phyloP scores from a whole-genome alignment of 2,329 filamentous ascomycete species.

The Aspergillus sp. region DNA sequence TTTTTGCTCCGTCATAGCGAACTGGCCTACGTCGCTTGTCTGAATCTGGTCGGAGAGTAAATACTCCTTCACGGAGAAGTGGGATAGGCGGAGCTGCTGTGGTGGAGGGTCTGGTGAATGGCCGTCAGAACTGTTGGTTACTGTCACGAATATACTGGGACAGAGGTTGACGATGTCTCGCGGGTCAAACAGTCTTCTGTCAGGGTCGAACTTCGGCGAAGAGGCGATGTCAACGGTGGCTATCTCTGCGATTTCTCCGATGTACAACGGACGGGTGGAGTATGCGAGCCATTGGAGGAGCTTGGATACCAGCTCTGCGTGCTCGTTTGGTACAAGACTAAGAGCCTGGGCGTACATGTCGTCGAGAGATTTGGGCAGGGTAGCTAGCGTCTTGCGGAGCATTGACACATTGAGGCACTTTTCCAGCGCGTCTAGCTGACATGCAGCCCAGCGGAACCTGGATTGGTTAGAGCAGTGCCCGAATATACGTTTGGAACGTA shows the following conservation, averaged over 20 bases:
- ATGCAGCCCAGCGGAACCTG: constrained; percentile 27
- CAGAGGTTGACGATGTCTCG: background rate
- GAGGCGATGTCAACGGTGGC: background rate
- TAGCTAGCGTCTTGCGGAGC: constrained; percentile 14
- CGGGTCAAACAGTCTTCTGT: background rate
- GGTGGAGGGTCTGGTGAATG: background rate
- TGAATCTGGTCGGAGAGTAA: background rate
- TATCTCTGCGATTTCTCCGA: constrained; percentile 2
- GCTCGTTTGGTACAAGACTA: background rate
- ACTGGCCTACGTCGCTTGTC: background rate
- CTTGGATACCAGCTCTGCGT: background rate
- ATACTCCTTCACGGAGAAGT: background rate
- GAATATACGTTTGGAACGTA: background rate
- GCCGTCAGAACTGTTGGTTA: background rate
- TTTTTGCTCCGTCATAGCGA: background rate
- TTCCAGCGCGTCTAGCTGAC: constrained; percentile 23
- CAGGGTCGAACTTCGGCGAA: background rate
- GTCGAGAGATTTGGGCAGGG: constrained; percentile 13
- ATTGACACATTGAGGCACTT: constrained; percentile 14
- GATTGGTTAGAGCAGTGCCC: constrained; percentile 1
- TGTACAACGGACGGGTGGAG: background rate
- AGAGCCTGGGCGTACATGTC: background rate
- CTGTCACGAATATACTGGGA: background rate
- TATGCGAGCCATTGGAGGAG: constrained; percentile 2
- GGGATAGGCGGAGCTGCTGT: background rate